These are phyloP conservation scores for Ogataea populi-albae DNA, from an alignment of 805 yeast species.

Conservation along the genomic window DNA sequence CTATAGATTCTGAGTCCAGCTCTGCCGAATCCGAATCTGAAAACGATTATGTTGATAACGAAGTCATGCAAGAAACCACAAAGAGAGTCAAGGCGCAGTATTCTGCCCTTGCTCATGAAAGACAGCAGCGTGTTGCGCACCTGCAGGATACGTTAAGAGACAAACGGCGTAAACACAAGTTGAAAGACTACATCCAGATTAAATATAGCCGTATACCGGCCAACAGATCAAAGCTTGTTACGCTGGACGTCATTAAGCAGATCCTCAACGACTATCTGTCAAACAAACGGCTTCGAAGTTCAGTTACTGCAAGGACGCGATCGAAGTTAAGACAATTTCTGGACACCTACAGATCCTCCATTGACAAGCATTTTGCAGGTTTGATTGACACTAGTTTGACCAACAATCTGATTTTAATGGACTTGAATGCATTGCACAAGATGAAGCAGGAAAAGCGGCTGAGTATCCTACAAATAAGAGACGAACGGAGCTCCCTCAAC, in stretches of 20 bases:
- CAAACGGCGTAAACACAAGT: conserved; percentile 10
- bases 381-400: conserved; percentile 36
- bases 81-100: conserved; percentile 8
- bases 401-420: conserved; percentile 32
- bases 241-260: conserved; percentile 34
- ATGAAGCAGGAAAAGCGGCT: conserved; percentile 31
- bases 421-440: conserved; percentile 28
- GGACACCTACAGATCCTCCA: conserved; percentile 21
- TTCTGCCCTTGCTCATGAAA: conserved; percentile 2
- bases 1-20: neutral
- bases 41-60: conserved; percentile 10
- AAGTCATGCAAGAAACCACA: conserved; percentile 5
- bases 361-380: conserved; percentile 29
- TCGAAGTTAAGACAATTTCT: conserved; percentile 19
- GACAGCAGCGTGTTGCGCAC: conserved; percentile 4
- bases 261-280: conserved; percentile 29
- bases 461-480: conserved; percentile 28
- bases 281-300: conserved; percentile 13
- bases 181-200: conserved; percentile 16
- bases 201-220: conserved; percentile 28
- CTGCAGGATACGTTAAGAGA: conserved; percentile 8
- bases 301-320: conserved; percentile 15
- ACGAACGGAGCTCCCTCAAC: conserved; percentile 24
- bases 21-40: neutral
- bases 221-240: conserved; percentile 28